A percentile compares a stretch with the other conserved stretches of the same genome.
Evolutionary conservation across 1,139 yeast species (phyloP).

Genomic region (Pichia sp.): DNA sequence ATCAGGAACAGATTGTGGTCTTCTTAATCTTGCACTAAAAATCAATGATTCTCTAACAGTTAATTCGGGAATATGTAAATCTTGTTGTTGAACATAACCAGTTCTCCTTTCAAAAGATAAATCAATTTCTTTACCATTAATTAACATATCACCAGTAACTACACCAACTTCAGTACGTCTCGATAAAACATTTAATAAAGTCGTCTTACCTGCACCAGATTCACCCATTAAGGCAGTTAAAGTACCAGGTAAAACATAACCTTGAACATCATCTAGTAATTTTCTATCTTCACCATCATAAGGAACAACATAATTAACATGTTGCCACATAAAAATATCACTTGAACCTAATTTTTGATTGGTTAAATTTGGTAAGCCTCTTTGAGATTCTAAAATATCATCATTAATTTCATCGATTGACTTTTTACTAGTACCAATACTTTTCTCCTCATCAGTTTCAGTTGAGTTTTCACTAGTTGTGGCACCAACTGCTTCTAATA

Average conservation of each 20-base stretch:
- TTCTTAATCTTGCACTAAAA: slow-evolving; percentile 48
- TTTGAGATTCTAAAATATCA: not conserved
- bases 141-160: slow-evolving; percentile 48
- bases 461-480: not conserved
- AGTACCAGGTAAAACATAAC: slow-evolving; percentile 51
- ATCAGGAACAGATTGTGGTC: slow-evolving; percentile 39
- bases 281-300: slow-evolving; percentile 36
- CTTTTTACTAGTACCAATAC: not conserved
- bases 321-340: slow-evolving; percentile 41
- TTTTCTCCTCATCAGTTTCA: slow-evolving; percentile 1
- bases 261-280: slow-evolving; percentile 46
- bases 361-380: not conserved
- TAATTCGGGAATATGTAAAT: slow-evolving; percentile 43
- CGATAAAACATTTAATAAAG: slow-evolving; percentile 51
- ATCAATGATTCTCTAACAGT: slow-evolving; percentile 47
- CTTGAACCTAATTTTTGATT: slow-evolving; percentile 10
- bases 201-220: slow-evolving; percentile 68
- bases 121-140: slow-evolving; percentile 40
- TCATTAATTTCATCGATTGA: not conserved
- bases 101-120: slow-evolving; percentile 43
- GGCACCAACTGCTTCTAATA: not conserved
- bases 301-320: slow-evolving; percentile 32
- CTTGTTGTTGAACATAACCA: slow-evolving; percentile 56
- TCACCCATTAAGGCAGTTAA: slow-evolving; percentile 62
- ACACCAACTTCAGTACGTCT: slow-evolving; percentile 45